phyloP scores from a whole-genome alignment of 2,329 filamentous ascomycete species.

The Emmonsiellopsis sp. region DNA sequence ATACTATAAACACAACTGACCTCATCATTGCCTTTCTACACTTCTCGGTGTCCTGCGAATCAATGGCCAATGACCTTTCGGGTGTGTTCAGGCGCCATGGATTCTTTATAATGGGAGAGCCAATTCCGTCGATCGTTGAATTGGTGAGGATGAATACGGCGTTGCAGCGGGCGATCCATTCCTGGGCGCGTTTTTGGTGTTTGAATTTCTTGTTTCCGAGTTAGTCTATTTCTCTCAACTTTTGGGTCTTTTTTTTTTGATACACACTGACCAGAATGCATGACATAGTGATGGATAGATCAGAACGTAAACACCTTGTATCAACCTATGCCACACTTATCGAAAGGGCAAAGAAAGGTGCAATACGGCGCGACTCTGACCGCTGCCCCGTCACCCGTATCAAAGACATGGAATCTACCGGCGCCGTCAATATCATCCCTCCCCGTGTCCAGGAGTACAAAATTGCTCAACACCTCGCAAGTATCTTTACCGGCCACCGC shows the following conservation, averaged over 20 bases:
- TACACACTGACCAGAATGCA: neutral
- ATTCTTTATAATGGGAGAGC: neutral
- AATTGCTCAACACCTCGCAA: neutral
- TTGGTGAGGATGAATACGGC: neutral
- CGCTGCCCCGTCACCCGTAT: slow-evolving; percentile 3
- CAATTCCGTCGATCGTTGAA: neutral
- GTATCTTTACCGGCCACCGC: slow-evolving; percentile 4
- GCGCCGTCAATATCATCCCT: slow-evolving; percentile 5
- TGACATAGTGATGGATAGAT: slow-evolving; percentile 4
- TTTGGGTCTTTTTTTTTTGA: neutral
- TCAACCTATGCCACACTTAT: neutral
- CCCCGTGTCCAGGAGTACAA: neutral
- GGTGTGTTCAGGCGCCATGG: neutral
- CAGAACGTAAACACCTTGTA: neutral
- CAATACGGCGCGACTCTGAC: slow-evolving; percentile 1
- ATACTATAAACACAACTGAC: neutral
- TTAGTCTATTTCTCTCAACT: neutral
- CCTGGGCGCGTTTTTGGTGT: slow-evolving; percentile 1
- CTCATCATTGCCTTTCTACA: slow-evolving; percentile 3
- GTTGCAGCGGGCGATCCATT: neutral
- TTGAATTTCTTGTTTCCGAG: slow-evolving; percentile 5
- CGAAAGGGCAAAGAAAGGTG: neutral
- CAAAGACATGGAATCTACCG: neutral
- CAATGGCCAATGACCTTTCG: slow-evolving; percentile 3
- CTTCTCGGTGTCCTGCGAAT: neutral